These are phyloP conservation scores for Nemania sp. DNA, from an alignment of 2,329 filamentous ascomycete species.

Conservation along the genomic window DNA sequence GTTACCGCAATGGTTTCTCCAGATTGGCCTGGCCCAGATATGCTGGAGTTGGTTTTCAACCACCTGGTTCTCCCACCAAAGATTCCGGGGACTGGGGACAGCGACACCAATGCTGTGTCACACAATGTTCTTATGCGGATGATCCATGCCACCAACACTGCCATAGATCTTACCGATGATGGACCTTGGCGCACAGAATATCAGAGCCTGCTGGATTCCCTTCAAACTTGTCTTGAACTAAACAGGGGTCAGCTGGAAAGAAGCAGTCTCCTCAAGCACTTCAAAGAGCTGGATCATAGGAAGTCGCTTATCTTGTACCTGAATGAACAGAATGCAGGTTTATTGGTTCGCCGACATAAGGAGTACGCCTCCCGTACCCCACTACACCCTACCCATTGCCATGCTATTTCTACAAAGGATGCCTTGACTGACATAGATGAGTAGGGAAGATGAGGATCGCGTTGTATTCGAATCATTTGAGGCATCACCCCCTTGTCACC, in stretches of 20 bases:
- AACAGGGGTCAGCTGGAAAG: conserved; percentile 32
- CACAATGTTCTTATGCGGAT: conserved; percentile 37
- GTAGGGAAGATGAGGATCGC: conserved; percentile 27
- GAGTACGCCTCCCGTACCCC: conserved; percentile 23
- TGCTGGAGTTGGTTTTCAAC: conserved; percentile 41
- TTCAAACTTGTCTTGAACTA: conserved; percentile 28
- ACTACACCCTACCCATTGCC: background rate
- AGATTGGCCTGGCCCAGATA: conserved; percentile 1
- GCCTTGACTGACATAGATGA: background rate
- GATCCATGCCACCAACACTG: conserved; percentile 23
- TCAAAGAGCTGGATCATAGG: conserved; percentile 21
- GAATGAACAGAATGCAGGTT: conserved; percentile 35
- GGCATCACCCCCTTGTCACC: conserved; percentile 52
- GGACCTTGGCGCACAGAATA: conserved; percentile 29
- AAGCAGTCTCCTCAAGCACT: conserved; percentile 19
- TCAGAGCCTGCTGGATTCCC: conserved; percentile 18
- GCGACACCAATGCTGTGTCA: conserved; percentile 37
- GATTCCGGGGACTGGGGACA: conserved; percentile 44
- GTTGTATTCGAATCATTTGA: conserved; percentile 64
- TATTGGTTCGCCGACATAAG: conserved; percentile 31
- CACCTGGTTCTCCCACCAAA: conserved; percentile 51
- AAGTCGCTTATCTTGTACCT: conserved; percentile 34
- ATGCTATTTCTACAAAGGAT: background rate
- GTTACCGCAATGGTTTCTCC: background rate
- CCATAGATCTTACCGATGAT: conserved; percentile 1